Conservation (phyloP, 2,329 filamentous ascomycete genomes). For the Paecilomyces variotii region DNA sequence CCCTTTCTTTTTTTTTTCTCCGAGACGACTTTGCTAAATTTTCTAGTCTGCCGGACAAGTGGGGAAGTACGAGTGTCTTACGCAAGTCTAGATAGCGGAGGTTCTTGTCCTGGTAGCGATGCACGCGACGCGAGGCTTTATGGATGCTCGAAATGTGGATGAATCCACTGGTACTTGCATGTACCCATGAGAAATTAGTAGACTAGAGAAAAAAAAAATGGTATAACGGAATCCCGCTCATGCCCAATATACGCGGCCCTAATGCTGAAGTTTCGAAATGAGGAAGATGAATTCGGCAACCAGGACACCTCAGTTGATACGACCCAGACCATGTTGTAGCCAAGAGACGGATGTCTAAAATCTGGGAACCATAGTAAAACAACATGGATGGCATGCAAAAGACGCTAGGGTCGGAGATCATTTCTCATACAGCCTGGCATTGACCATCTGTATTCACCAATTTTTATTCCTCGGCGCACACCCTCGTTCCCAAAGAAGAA, state of each 20-base stretch:
- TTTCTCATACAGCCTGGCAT: neutral
- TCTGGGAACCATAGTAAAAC: neutral
- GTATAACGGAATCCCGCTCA: neutral
- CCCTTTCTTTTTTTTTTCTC: neutral
- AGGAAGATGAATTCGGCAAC: neutral
- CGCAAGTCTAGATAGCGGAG: neutral
- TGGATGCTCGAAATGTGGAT: neutral
- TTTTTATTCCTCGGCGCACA: neutral
- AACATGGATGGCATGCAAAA: neutral
- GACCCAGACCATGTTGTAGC: neutral
- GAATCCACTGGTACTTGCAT: neutral
- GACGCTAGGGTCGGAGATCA: neutral
- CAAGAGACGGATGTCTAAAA: neutral
- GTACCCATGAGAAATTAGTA: neutral
- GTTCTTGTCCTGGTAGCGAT: neutral
- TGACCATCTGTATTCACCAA: neutral
- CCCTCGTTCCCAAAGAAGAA: neutral
- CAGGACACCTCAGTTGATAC: neutral
- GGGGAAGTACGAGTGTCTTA: neutral
- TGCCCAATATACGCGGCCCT: neutral
- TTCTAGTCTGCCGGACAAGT: neutral
- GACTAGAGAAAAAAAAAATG: neutral
- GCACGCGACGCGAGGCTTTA: neutral
- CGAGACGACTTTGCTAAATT: neutral
- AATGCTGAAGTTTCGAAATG: neutral